Conservation (phyloP, 306 rosid species). For the Quercus engelmannii region DNA sequence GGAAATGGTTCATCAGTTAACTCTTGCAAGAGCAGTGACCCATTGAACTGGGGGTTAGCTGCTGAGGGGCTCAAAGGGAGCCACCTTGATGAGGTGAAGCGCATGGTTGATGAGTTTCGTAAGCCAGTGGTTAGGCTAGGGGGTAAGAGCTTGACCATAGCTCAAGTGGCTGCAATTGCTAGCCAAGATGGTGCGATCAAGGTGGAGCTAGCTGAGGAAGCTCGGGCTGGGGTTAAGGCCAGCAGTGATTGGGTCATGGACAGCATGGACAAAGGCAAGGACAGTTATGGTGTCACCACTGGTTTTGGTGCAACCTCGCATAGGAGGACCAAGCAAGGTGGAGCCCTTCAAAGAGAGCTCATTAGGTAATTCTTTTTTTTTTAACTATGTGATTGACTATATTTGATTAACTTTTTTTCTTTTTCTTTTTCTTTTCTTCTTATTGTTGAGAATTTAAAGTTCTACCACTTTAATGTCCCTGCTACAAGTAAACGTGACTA, state of each 20-base stretch:
- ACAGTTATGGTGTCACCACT: slow-evolving; percentile 84
- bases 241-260: slow-evolving; percentile 89
- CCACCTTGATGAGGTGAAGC: slow-evolving; percentile 72
- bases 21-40: slow-evolving; percentile 13
- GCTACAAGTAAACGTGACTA: too few species aligned
- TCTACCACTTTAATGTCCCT: too few species aligned
- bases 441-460: too few species aligned
- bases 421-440: too few species aligned
- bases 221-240: slow-evolving; percentile 58
- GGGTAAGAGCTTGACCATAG: slow-evolving; percentile 54
- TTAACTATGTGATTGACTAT: neutral
- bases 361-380: slow-evolving; percentile 47
- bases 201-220: slow-evolving; percentile 58
- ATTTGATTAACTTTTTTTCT: neutral
- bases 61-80: slow-evolving; percentile 67
- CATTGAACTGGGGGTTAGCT: slow-evolving; percentile 65
- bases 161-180: slow-evolving; percentile 77
- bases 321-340: slow-evolving; percentile 82
- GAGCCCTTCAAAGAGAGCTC: slow-evolving; percentile 88
- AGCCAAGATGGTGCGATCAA: neutral
- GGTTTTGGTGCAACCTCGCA: slow-evolving; percentile 97
- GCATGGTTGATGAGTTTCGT: slow-evolving; percentile 73
- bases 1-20: neutral
- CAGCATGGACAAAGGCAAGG: slow-evolving; percentile 70
- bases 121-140: slow-evolving; percentile 51